Evolutionary conservation across 805 yeast genomes (phyloP).

Genomic region (Candida lessepsii): DNA sequence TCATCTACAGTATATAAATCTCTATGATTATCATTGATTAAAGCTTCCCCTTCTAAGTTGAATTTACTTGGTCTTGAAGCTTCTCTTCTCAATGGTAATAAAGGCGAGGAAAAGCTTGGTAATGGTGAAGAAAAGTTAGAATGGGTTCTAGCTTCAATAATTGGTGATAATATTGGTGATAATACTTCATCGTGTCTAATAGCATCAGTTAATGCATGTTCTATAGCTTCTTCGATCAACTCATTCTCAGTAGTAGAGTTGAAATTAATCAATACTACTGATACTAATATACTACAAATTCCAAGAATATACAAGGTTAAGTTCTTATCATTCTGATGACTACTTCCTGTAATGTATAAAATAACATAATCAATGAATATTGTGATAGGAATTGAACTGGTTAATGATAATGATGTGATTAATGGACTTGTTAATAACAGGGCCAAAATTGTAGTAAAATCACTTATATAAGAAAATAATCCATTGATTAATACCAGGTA

Average conservation of each 20-base stretch:
- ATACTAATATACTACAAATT: conserved; percentile 44
- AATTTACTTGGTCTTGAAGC: conserved; percentile 8
- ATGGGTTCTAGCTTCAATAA: conserved; percentile 19
- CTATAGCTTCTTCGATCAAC: conserved; percentile 45
- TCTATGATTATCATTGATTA: conserved; percentile 15
- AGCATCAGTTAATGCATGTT: conserved; percentile 48
- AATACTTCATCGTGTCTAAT: conserved; percentile 44
- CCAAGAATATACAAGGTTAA: conserved; percentile 42
- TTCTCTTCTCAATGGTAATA: conserved; percentile 11
- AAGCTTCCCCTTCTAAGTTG: conserved; percentile 14
- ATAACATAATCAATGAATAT: conserved; percentile 48
- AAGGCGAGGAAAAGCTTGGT: conserved; percentile 13
- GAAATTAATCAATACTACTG: conserved; percentile 47
- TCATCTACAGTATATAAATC: conserved; percentile 13
- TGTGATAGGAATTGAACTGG: conserved; percentile 52
- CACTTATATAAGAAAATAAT: conserved; percentile 47
- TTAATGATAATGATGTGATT: conserved; percentile 49
- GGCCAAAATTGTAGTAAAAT: conserved; percentile 50
- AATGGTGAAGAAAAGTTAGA: conserved; percentile 14
- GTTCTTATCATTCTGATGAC: conserved; percentile 6
- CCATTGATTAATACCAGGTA: conserved; percentile 41
- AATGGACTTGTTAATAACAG: conserved; percentile 54
- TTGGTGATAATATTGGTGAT: conserved; percentile 49
- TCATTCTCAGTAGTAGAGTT: conserved; percentile 44
- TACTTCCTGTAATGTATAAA: conserved; percentile 22